Evolutionary conservation across 495 filamentous ascomycete species (phyloP).

Genomic region (Parmelia sp.): DNA sequence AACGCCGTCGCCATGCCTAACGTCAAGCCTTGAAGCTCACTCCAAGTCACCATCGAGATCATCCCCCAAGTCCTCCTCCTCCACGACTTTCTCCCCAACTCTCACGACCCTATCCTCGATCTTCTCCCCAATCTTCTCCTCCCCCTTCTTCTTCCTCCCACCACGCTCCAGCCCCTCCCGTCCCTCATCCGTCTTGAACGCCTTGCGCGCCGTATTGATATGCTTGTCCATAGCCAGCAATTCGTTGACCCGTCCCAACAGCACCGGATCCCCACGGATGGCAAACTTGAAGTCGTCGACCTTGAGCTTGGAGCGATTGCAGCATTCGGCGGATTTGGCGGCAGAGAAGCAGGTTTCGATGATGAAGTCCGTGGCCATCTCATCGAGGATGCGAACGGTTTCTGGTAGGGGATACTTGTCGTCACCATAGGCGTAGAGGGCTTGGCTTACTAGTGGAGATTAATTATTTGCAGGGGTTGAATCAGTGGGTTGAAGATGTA

Average conservation of each 20-base stretch:
- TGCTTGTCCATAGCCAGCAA: slow-evolving; percentile 73
- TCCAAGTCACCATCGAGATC: slow-evolving; percentile 25
- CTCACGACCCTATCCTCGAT: slow-evolving; percentile 6
- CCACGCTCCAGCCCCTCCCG: slow-evolving; percentile 28
- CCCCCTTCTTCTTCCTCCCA: slow-evolving; percentile 31
- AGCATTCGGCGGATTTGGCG: slow-evolving; percentile 69
- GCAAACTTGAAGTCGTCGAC: slow-evolving; percentile 96
- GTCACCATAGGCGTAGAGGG: slow-evolving; percentile 87
- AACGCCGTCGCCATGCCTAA: slow-evolving; percentile 14
- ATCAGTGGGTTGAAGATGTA: slow-evolving; percentile 37
- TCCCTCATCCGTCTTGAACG: slow-evolving; percentile 51
- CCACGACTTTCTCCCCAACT: slow-evolving; percentile 22
- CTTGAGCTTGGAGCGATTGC: slow-evolving; percentile 89
- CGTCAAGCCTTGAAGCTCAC: neutral
- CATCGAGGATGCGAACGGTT: slow-evolving; percentile 82
- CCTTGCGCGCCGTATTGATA: slow-evolving; percentile 68
- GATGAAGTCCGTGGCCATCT: slow-evolving; percentile 87
- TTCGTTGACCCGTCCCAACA: slow-evolving; percentile 86
- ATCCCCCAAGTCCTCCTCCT: slow-evolving; percentile 23
- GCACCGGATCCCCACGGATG: slow-evolving; percentile 72
- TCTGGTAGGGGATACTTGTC: slow-evolving; percentile 62
- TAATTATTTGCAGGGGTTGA: slow-evolving; percentile 1
- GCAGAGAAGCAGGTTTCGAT: slow-evolving; percentile 87
- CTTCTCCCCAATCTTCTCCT: slow-evolving; percentile 11
- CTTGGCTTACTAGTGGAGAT: slow-evolving; percentile 55